Percentiles rank a stretch among this genome's conserved stretches.
Conservation (phyloP, 192 early-diverging fungal species). For the Oehlia diaphana region DNA sequence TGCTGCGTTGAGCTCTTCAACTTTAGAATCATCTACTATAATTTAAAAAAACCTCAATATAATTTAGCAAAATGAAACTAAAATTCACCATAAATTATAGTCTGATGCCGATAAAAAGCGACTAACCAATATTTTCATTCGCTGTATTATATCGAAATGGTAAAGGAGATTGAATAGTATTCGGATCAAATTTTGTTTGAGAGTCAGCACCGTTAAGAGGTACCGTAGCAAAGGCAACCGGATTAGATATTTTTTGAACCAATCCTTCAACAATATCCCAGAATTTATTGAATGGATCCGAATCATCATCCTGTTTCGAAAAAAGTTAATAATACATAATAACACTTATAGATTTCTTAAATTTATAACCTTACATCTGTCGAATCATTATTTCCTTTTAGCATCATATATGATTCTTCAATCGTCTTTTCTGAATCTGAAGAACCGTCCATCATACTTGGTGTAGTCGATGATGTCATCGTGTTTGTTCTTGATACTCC, state of each 20-base stretch:
- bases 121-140: slow-evolving; percentile 13
- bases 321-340: background rate
- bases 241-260: slow-evolving; percentile 69
- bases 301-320: slow-evolving; percentile 54
- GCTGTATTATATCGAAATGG: slow-evolving; percentile 1
- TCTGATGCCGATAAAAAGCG: background rate
- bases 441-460: background rate
- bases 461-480: slow-evolving; percentile 2
- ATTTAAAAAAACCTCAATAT: background rate
- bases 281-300: slow-evolving; percentile 85
- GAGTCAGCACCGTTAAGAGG: slow-evolving; percentile 50
- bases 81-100: background rate
- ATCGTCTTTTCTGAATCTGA: slow-evolving; percentile 18
- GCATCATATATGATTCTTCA: slow-evolving; percentile 31
- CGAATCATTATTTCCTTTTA: slow-evolving; percentile 24
- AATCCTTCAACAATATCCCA: slow-evolving; percentile 75
- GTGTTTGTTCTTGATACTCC: background rate
- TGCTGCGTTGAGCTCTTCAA: slow-evolving; percentile 32
- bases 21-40: slow-evolving; percentile 3
- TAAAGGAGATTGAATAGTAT: slow-evolving; percentile 3
- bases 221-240: slow-evolving; percentile 62
- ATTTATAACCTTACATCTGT: slow-evolving; percentile 19
- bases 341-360: background rate
- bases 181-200: background rate
- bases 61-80: background rate